Evolutionary conservation across 306 rosid species (phyloP), one percentile per base, ranked within the genome.

Genomic region (Lablab purpureus): DNA sequence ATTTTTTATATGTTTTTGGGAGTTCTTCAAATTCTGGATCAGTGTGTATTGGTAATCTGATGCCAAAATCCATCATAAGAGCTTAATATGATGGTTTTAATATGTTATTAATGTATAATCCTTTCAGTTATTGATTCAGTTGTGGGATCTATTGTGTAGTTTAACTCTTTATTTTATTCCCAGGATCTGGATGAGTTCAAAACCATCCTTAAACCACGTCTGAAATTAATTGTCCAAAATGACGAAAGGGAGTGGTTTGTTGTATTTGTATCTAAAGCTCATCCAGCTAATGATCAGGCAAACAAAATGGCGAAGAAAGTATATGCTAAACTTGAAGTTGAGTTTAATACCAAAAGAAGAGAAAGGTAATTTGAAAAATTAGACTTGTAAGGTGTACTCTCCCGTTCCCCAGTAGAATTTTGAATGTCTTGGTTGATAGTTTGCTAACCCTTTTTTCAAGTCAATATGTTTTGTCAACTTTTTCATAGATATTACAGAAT

Each of bases 241-340:
- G 99, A 96, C 22, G 99, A 96, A 77, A 89, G 91, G 77, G 99
- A 95, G 79, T 95, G 99, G 99, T 96, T 96, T 84, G 90, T 96
- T 79, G 93, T 96, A 80, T 96, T 83, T 49, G 98, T 96, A 78
- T 93, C 98, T 78, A 93, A 88, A 89, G 99, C 94, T 60, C 92
- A 82, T 80, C 93, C 98, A 69, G 90, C 85, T 81, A 91, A 91
- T 84, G 99, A 96, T 73, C 96, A 91, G 64, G 97, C 97, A 59
- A 89, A 74, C 84, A 93, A 90, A 87, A 76, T 80, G 90, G 93
- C 98, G 1, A 96, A 90, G 87, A 96, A 86, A 87, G 98, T 96
- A 82, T 91, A 90, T 87, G 90, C 98, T 82, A 96, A 79, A 88
- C 86, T 96, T 75, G 99, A 96, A 88, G 98, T 90, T 67, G 99